These are phyloP conservation scores for Picea sitchensis DNA, from an alignment of 75 land plant species.

Conservation along the genomic window DNA sequence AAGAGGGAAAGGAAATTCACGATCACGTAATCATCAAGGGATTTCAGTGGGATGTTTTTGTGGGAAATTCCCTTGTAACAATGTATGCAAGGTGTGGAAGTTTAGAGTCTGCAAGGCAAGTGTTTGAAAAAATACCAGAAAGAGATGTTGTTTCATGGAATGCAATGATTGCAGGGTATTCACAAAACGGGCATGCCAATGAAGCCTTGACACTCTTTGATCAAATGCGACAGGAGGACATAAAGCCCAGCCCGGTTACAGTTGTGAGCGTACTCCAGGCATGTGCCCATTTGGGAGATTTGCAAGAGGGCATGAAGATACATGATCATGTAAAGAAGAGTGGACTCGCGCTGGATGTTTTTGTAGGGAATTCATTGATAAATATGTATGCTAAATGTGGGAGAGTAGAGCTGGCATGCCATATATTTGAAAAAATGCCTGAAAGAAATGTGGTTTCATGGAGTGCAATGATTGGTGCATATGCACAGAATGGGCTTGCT, in stretches of 20 bases:
- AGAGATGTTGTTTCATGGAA: not conserved
- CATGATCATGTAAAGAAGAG: slow-evolving; percentile 36
- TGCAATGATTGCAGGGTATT: slow-evolving; percentile 22
- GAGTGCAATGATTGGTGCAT: slow-evolving; percentile 57
- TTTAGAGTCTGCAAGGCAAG: slow-evolving; percentile 11
- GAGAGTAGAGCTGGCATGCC: slow-evolving; percentile 27
- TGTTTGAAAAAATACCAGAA: slow-evolving; percentile 14
- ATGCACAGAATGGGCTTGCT: slow-evolving; percentile 42
- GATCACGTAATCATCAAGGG: slow-evolving; percentile 14
- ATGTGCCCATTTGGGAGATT: slow-evolving; percentile 11
- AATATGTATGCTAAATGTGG: slow-evolving; percentile 43
- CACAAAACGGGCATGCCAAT: slow-evolving; percentile 8
- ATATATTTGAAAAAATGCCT: slow-evolving; percentile 31
- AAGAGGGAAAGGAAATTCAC: slow-evolving; percentile 38
- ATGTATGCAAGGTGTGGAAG: slow-evolving; percentile 41
- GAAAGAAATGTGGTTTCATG: slow-evolving; percentile 47
- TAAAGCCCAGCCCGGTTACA: slow-evolving; percentile 15
- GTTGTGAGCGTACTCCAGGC: slow-evolving; percentile 22
- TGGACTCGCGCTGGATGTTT: slow-evolving; percentile 37
- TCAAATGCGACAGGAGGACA: slow-evolving; percentile 4
- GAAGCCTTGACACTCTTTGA: slow-evolving; percentile 13
- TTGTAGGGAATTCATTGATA: slow-evolving; percentile 37
- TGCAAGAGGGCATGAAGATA: slow-evolving; percentile 21
- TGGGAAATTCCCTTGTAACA: slow-evolving; percentile 25
- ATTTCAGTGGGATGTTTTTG: not conserved